Percentiles rank a stretch among this genome's conserved stretches.
These are phyloP conservation scores for Dothidotthia symphoricarpi DNA, from an alignment of 2,329 filamentous ascomycete species.

Conservation along the genomic window DNA sequence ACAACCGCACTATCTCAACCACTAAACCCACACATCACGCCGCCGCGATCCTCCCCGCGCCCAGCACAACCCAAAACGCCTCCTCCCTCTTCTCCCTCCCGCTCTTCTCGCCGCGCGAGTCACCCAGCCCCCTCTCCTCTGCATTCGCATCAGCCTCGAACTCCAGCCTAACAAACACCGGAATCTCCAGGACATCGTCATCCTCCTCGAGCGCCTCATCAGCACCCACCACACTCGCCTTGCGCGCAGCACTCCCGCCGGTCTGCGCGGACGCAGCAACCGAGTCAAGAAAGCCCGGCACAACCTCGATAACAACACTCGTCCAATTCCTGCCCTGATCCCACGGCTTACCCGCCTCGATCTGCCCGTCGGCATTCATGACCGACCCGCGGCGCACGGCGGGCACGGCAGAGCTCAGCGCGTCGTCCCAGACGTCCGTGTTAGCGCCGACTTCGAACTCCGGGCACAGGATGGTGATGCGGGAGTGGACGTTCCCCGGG, in stretches of 20 bases:
- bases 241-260: neutral
- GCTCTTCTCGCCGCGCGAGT: constrained; percentile 55
- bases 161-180: constrained; percentile 87
- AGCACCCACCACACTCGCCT: constrained; percentile 5
- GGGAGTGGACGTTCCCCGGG: constrained; percentile 47
- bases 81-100: constrained; percentile 76
- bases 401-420: constrained; percentile 55
- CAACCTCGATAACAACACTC: constrained; percentile 86
- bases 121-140: constrained; percentile 39
- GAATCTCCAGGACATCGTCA: constrained; percentile 77
- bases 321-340: constrained; percentile 93
- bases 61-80: constrained; percentile 93
- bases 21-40: constrained; percentile 8
- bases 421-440: constrained; percentile 92
- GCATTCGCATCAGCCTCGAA: constrained; percentile 76
- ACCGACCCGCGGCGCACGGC: constrained; percentile 33
- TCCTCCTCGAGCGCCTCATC: constrained; percentile 48
- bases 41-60: constrained; percentile 71
- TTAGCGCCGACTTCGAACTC: constrained; percentile 94
- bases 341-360: constrained; percentile 94
- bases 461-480: constrained; percentile 89
- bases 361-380: constrained; percentile 35
- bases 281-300: constrained; percentile 53
- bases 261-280: neutral
- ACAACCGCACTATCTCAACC: no score